Evolutionary conservation across 1,284 basidiomycete species (phyloP).

Genomic region (Tilletiopsis washingtonensis): DNA sequence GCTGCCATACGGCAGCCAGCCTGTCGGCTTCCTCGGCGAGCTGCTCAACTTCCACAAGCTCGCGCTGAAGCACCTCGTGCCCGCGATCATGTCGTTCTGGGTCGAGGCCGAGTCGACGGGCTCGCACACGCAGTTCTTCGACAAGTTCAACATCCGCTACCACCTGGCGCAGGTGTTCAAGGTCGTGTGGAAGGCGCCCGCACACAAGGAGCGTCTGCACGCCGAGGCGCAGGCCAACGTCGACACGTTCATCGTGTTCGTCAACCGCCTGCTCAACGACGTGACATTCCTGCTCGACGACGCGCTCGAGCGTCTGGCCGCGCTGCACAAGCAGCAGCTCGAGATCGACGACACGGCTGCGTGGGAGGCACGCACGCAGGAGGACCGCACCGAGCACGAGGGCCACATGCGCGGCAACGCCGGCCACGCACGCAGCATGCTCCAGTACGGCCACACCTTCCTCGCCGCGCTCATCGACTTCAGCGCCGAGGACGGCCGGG

Average conservation of each 20-base stretch:
- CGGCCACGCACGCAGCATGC: conserved; percentile 74
- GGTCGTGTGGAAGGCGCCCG: conserved; percentile 40
- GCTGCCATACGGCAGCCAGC: conserved; percentile 66
- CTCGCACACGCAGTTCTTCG: conserved; percentile 95
- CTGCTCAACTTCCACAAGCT: conserved; percentile 74
- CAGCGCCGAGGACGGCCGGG: conserved; percentile 62
- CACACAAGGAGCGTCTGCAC: conserved; percentile 40
- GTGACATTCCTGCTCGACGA: conserved; percentile 98
- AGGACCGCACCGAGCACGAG: conserved; percentile 77
- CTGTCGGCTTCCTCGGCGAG: conserved; percentile 70
- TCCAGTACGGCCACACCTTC: conserved; percentile 75
- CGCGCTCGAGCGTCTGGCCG: conserved; percentile 76
- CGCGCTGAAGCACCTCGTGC: conserved; percentile 80
- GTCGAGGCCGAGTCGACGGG: conserved; percentile 97
- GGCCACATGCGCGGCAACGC: conserved; percentile 70
- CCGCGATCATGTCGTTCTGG: conserved; percentile 87
- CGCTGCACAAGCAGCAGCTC: conserved; percentile 75
- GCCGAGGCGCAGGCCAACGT: conserved; percentile 20
- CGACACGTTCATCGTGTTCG: conserved; percentile 63
- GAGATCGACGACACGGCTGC: conserved; percentile 68
- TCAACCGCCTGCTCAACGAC: conserved; percentile 98
- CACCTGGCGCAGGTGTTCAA: conserved; percentile 43
- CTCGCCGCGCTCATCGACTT: conserved; percentile 83
- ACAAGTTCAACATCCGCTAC: conserved; percentile 76
- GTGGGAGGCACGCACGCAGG: conserved; percentile 59